Base-by-base conservation (phyloP, 1,139 yeast genomes). In the Debaryomyces subglobosus region DNA sequence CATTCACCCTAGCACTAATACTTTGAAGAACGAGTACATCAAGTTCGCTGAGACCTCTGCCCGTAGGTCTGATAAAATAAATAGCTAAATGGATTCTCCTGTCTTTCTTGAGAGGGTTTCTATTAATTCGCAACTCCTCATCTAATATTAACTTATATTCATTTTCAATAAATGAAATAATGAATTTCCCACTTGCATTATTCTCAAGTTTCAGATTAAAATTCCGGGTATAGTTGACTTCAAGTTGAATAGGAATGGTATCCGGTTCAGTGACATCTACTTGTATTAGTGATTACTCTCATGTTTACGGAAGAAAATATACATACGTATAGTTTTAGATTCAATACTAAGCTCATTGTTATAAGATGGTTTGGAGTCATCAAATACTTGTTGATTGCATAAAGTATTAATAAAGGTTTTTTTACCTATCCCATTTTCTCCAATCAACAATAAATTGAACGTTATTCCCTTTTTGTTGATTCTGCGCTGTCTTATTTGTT, bases 81-180 rank as follows among this genome's bases (percentile, higher is more conserved):
- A 85, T 59, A 46, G 85, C 80, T 20, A 77, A 85, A 63, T 86
- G 91, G 39, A 86, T 80, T 52, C 90, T 68, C 20, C 78, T 76
- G 62, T 86, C 91, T 49, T 70, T 73, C 49, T 72, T 71, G 47
- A 72, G 70, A 10, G 84, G 76, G 53, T 78, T 77, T 60, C 91
- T 74, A 52, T 78, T 71, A 42, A 85, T 81, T 55, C 84, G 77
- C 39, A 78, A 67, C 60, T 86, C 92, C 57, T 85, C 89, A 25
- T 72, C 72, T 45, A 85, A 71, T 32, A 81, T 78, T 18, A 61
- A 57, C 52, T 82, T 82, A 59, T 83, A 84, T 54, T 84, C 84
- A 30, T 67, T 66, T 59, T 83, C 85, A 53, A 86, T 66, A 55
- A 74, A 83, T 12, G 74, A 67, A 37, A 78, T 69, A 27, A 86